Base-by-base conservation (phyloP, 202 grass and related monocot species). In the Panicum hallii region DNA sequence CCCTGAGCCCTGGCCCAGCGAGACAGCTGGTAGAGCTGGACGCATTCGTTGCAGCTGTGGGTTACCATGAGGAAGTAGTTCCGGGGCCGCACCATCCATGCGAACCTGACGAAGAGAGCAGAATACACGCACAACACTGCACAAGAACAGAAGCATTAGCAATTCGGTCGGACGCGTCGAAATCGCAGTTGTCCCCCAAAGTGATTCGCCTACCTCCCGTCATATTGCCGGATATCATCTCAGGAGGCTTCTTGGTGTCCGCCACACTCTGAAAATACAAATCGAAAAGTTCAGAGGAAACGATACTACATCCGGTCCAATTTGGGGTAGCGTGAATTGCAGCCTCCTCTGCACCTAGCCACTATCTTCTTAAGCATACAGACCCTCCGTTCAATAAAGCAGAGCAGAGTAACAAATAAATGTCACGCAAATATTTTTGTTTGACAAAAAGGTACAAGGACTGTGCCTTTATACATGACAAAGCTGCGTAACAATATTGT, bases 221-320 rank as follows among this genome's bases (percentile, higher is more conserved):
- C 95, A 95, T 97, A 49, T 90, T 93, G 50, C 90, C 90, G 30
- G 95, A 97, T 83, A 97, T 95, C 82, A 91, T 85, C 79, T 97
- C 95, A 67, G 95, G 85, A 75, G 95, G 90, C 79, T 95, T 97
- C 22, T 94, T 79, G 13, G 58, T 88, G 56, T 97, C 95, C 9
- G 78, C 84, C 61, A 90, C 78, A 36, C 88, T 77, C 88, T 90
- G 74, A 1, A 75, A 75, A 22, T 26, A 17, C 20, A 40, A 76
- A 75, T 36, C 5, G 76, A 28, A 16, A 9, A 3, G 30, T 55
- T 3, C 46, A 38, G 58, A 11, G 15, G 26, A 26, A 26, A 26
- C 26, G 26, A 26, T 26, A 26, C 26, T 26, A 26, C 26, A 26
- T 26, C 26, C 26, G 26, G 26, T 26, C 26, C 26, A 26, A 26